A percentile compares a stretch with the other conserved stretches of the same genome.
phyloP scores from a whole-genome alignment of 2,329 filamentous ascomycete species.

The Sporothrix protearum region DNA sequence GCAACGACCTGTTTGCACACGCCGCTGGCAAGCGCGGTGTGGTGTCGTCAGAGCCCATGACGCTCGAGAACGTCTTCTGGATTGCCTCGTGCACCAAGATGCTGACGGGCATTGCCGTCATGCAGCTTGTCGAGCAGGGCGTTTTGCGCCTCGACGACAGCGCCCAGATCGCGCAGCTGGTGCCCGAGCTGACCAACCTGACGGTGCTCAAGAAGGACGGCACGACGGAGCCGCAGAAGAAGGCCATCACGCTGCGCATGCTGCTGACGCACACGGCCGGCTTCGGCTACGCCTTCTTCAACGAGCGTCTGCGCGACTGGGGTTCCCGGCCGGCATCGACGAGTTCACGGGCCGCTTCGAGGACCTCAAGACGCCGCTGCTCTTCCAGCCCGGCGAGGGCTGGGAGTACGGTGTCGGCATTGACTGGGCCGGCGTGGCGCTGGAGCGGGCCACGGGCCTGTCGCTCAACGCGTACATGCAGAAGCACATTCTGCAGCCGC shows the following conservation, averaged over 20 bases:
- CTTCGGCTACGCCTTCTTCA: slow-evolving; percentile 56
- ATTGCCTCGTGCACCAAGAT: slow-evolving; percentile 58
- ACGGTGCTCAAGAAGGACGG: slow-evolving; percentile 44
- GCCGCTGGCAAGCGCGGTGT: slow-evolving; percentile 47
- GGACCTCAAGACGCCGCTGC: slow-evolving; percentile 43
- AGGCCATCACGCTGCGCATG: slow-evolving; percentile 55
- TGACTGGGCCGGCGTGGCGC: slow-evolving; percentile 48
- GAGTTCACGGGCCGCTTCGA: slow-evolving; percentile 54
- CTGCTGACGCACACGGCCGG: slow-evolving; percentile 54
- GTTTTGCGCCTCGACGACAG: slow-evolving; percentile 47
- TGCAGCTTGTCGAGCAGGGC: slow-evolving; percentile 57
- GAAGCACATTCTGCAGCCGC: slow-evolving; percentile 43
- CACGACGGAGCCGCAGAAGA: slow-evolving; percentile 43
- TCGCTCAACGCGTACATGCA: slow-evolving; percentile 45
- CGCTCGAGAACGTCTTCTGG: slow-evolving; percentile 58
- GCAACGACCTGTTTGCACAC: slow-evolving; percentile 47
- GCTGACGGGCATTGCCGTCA: slow-evolving; percentile 49
- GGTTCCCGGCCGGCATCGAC: slow-evolving; percentile 50
- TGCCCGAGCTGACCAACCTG: slow-evolving; percentile 47
- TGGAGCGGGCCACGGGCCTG: slow-evolving; percentile 43
- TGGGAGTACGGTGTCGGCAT: slow-evolving; percentile 51
- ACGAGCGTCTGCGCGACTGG: slow-evolving; percentile 47
- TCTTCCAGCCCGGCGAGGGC: slow-evolving; percentile 44
- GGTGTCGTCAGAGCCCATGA: slow-evolving; percentile 49
- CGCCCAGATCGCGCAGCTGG: slow-evolving; percentile 45